Conservation (phyloP, 2,329 filamentous ascomycete species). For the Ambrosiella cleistominuta region DNA sequence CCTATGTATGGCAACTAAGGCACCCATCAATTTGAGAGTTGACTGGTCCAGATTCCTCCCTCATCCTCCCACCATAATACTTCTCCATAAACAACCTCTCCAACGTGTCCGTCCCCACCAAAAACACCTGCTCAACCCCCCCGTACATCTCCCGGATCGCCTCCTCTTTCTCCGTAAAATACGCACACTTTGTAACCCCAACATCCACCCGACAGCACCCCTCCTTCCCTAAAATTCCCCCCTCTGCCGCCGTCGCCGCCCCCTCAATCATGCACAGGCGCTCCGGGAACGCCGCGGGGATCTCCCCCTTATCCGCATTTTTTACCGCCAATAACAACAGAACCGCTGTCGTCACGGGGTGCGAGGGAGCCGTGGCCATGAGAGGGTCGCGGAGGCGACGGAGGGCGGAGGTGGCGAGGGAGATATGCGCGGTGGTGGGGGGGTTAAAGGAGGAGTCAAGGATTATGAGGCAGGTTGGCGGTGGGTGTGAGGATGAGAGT, state of each 20-base stretch:
- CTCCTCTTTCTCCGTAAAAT: conserved; percentile 53
- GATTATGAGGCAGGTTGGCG: conserved; percentile 28
- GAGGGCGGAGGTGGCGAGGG: neutral
- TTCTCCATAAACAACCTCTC: conserved; percentile 54
- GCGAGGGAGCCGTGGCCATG: conserved; percentile 1
- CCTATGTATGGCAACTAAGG: no score
- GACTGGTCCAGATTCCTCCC: conserved; percentile 6
- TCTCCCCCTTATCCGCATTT: conserved; percentile 49
- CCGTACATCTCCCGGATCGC: conserved; percentile 30
- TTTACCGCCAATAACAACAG: conserved; percentile 43
- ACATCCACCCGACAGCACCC: conserved; percentile 44
- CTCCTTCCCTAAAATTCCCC: conserved; percentile 55
- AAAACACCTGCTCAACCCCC: conserved; percentile 42
- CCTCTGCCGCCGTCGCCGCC: conserved; percentile 39
- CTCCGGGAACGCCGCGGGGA: conserved; percentile 49
- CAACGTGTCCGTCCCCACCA: conserved; percentile 61
- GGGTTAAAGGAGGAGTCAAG: conserved; percentile 55
- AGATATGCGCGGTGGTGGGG: conserved; percentile 39
- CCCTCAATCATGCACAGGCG: conserved; percentile 54
- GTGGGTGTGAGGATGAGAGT: neutral
- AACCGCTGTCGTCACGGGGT: conserved; percentile 22
- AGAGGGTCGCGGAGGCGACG: neutral
- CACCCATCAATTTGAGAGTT: conserved; percentile 15
- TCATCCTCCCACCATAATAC: conserved; percentile 36
- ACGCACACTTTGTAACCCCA: conserved; percentile 52